Evolutionary conservation across 768 basidiomycete genomes (phyloP).

Genomic region (Boletus tylopilopsis): DNA sequence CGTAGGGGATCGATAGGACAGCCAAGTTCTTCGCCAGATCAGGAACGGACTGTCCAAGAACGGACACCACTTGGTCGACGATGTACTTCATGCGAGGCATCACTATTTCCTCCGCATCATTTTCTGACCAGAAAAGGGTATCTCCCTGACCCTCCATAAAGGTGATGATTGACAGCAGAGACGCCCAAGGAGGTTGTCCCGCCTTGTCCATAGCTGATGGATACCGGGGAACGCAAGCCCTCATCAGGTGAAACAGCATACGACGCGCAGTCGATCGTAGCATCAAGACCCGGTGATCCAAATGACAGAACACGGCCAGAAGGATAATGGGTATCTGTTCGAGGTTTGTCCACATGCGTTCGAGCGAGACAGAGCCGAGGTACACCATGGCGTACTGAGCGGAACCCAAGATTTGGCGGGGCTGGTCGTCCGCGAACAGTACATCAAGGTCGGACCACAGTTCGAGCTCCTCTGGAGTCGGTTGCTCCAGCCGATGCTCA

Average conservation of each 20-base stretch:
- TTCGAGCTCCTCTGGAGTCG: constrained; percentile 63
- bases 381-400: constrained; percentile 90
- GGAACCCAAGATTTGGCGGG: constrained; percentile 66
- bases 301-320: constrained; percentile 74
- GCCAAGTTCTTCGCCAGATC: constrained; percentile 76
- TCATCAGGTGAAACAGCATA: constrained; percentile 83
- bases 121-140: constrained; percentile 67
- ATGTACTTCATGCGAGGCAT: constrained; percentile 68
- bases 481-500: constrained; percentile 62
- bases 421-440: constrained; percentile 64
- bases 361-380: constrained; percentile 69
- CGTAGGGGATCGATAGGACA: constrained; percentile 75
- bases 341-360: constrained; percentile 72
- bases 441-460: constrained; percentile 79
- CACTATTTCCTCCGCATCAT: constrained; percentile 51
- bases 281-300: constrained; percentile 71
- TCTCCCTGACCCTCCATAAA: constrained; percentile 58
- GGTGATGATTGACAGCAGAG: constrained; percentile 48
- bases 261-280: constrained; percentile 67
- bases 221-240: constrained; percentile 78
- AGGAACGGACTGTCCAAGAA: constrained; percentile 68
- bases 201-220: constrained; percentile 65
- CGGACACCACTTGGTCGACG: constrained; percentile 58
- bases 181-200: constrained; percentile 41
- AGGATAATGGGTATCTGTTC: constrained; percentile 70